Base-by-base conservation (phyloP, 2,329 filamentous ascomycete species). In the Colletotrichum tanaceti region DNA sequence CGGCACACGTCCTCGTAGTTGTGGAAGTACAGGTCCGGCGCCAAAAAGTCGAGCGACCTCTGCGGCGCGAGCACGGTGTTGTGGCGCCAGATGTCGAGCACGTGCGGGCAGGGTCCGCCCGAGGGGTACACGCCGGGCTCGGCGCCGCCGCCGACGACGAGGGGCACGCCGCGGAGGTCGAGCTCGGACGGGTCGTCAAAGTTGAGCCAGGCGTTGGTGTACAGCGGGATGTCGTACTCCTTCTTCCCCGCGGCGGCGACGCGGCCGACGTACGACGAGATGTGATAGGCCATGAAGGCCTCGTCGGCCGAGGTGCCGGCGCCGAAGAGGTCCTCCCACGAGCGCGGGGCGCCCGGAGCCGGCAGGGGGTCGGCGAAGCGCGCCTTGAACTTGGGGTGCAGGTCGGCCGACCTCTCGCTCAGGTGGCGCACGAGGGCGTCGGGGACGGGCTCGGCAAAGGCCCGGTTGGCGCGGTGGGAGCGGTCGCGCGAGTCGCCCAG, bases 401-500 rank as follows among this genome's bases (percentile, higher is more conserved):
- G 63, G 5, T 74, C 66, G 3, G 68, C 61, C 10, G 71, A 63
- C 7, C 46, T 41, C 41, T 47, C 4, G 32, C 53, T 57, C 1
- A 80, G 70, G 20, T 78, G 65, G 4, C 72, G 50, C 0, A 80
- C 52, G 1, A 80, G 72, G 0, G 72, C 66, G 2, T 71, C 55
- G 0, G 79, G 78, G 1, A 80, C 71, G 0, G 77, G 74, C 11
- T 79, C 60, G 1, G 70, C 64, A 71, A 86, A 87, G 0, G 72
- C 77, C 57, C 78, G 73, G 20, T 85, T 76, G 1, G 83, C 84
- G 6, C 73, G 73, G 1, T 72, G 72, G 3, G 79, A 82, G 3
- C 81, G 76, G 71, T 87, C 86, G 24, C 84, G 78, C 9, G 81
- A 86, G 71, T 87, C 85, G 0, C 85, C 84, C 0, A 87, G 75